These are phyloP conservation scores for Ilyonectria mors-panacis DNA, from an alignment of 2,329 filamentous ascomycete species.

Conservation along the genomic window DNA sequence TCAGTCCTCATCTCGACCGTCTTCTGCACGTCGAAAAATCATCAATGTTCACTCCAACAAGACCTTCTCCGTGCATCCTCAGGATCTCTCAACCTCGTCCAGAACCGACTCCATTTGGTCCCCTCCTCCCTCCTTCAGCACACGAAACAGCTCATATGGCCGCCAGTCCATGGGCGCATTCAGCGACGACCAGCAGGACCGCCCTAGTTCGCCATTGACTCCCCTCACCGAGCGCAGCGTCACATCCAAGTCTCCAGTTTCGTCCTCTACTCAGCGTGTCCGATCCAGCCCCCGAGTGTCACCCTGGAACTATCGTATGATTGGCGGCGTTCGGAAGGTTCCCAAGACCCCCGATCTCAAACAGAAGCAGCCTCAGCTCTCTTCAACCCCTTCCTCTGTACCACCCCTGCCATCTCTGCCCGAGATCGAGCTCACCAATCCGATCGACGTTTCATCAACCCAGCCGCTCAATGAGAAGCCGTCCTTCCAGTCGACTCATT, in stretches of 20 bases:
- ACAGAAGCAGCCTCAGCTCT: conserved; percentile 54
- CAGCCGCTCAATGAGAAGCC: conserved; percentile 41
- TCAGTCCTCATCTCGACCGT: conserved; percentile 44
- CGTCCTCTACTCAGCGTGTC: conserved; percentile 32
- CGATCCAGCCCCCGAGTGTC: conserved; percentile 48
- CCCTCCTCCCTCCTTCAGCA: conserved; percentile 61
- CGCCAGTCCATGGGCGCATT: conserved; percentile 62
- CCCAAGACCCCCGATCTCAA: conserved; percentile 56
- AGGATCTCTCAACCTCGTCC: conserved; percentile 50
- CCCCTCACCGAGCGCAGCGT: conserved; percentile 59
- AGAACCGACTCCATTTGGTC: conserved; percentile 55
- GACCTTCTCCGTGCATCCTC: conserved; percentile 68
- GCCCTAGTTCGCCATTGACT: conserved; percentile 65
- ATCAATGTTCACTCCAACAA: conserved; percentile 70
- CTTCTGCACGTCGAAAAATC: conserved; percentile 54
- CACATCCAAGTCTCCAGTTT: conserved; percentile 39
- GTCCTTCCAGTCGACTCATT: conserved; percentile 46
- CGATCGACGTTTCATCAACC: conserved; percentile 37
- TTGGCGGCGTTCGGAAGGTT: conserved; percentile 70
- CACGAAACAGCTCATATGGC: conserved; percentile 65
- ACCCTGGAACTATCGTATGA: conserved; percentile 69
- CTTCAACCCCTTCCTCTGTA: conserved; percentile 45
- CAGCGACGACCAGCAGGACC: conserved; percentile 63
- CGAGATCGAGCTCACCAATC: conserved; percentile 44
- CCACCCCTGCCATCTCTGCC: conserved; percentile 50